These are phyloP conservation scores for Dryas drummondii DNA, from an alignment of 306 rosid species.

Conservation along the genomic window DNA sequence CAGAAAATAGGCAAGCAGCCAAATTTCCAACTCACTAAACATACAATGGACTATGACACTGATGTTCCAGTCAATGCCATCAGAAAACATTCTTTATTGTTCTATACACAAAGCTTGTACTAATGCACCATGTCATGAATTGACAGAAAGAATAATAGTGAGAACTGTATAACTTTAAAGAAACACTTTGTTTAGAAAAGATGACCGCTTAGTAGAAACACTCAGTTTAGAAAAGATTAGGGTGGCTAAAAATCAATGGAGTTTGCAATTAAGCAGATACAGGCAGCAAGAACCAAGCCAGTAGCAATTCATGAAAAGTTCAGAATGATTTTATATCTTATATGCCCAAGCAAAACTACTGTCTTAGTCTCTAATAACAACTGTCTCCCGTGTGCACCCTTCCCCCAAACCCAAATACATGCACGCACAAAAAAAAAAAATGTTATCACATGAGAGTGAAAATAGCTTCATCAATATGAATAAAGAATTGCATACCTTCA, in stretches of 20 bases:
- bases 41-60: background rate
- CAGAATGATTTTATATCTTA: background rate
- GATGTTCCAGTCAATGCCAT: background rate
- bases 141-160: background rate
- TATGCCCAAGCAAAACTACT: background rate
- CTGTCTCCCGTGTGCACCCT: background rate
- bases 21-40: background rate
- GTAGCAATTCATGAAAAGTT: background rate
- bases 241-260: background rate
- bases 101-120: background rate
- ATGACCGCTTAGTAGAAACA: background rate
- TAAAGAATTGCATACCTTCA: constrained; percentile 66
- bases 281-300: background rate
- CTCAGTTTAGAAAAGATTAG: background rate
- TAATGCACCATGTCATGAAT: constrained; percentile 1
- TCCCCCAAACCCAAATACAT: background rate
- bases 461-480: background rate
- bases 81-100: background rate
- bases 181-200: background rate
- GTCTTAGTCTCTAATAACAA: background rate
- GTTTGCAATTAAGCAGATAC: background rate
- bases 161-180: background rate
- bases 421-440: background rate
- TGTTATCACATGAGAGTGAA: background rate
- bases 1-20: background rate